Base-by-base conservation (phyloP, 139 green algal genomes). In the Chlamydomonas urium region DNA sequence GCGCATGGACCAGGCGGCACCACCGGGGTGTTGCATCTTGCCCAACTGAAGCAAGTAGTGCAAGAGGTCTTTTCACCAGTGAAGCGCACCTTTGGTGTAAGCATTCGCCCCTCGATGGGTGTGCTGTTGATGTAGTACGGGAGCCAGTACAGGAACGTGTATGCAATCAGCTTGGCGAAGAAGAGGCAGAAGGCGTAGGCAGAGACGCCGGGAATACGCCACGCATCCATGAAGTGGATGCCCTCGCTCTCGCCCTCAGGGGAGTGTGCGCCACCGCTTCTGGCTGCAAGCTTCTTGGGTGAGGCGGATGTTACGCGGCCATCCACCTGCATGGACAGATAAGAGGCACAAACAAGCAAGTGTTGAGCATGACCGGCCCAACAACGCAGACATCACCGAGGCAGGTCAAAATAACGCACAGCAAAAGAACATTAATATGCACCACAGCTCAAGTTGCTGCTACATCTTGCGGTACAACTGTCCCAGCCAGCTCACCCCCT, bases 91-190 rank as follows among this genome's bases (percentile, higher is more conserved):
- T 89, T 85, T 4, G 86, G 80, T 26, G 78, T 83, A 6, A 96
- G 84, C 28, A 82, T 68, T 19, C 77, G 73, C 0, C 84, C 87
- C 35, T 91, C 81, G 26, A 95, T 91, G 24, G 82, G 78, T 32
- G 87, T 95, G 17, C 81, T 78, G 56, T 87, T 88, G 77, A 98
- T 94, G 88, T 98, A 98, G 79, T 91, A 98, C 3, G 94, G 94
- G 36, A 98, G 86, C 94, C 94, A 98, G 85, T 97, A 97, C 6
- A 98, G 85, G 80, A 98, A 98, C 24, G 91, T 97, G 88, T 98
- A 98, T 32, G 94, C 94, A 36, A 98, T 93, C 21, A 98, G 91
- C 82, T 98, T 98, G 73, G 87, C 86, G 76, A 97, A 98, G 84
- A 98, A 98, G 26, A 98, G 86, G 68, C 86, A 97, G 42, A 97